Evolutionary conservation across 2,329 filamentous ascomycete genomes (phyloP).

Genomic region (Aspergillus japonicus): DNA sequence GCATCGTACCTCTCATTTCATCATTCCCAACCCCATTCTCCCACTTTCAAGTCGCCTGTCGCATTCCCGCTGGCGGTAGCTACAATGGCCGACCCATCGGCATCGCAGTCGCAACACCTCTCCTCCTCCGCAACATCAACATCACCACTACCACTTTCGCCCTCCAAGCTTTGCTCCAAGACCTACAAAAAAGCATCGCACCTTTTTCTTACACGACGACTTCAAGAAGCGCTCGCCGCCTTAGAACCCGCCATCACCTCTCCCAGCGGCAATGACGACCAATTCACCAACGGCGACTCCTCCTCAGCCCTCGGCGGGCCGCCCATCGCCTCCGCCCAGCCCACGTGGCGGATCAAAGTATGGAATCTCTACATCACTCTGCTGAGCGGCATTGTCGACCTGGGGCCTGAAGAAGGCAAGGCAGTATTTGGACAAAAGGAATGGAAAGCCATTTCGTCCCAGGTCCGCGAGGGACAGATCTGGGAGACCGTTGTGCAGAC

Average conservation of each 20-base stretch:
- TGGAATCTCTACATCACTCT: conserved; percentile 97
- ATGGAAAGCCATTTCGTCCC: conserved; percentile 78
- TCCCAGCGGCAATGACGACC: conserved; percentile 37
- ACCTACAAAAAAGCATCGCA: conserved; percentile 92
- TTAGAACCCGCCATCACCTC: conserved; percentile 78
- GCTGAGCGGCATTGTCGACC: conserved; percentile 83
- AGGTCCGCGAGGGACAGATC: conserved; percentile 84
- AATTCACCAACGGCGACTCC: conserved; percentile 47
- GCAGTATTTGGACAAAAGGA: conserved; percentile 78
- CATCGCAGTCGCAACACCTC: conserved; percentile 52
- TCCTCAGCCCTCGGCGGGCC: conserved; percentile 42
- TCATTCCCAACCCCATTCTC: neutral
- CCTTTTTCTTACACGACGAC: conserved; percentile 87
- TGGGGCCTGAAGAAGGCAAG: conserved; percentile 88
- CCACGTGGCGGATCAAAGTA: conserved; percentile 84
- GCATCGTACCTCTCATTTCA: neutral
- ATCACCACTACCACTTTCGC: conserved; percentile 61
- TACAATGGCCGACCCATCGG: conserved; percentile 38
- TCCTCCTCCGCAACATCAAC: conserved; percentile 53
- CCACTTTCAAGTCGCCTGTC: conserved; percentile 4
- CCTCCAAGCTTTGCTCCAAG: conserved; percentile 69
- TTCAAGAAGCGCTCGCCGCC: conserved; percentile 84
- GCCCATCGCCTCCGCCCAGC: conserved; percentile 75
- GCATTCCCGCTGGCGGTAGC: conserved; percentile 20
- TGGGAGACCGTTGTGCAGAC: conserved; percentile 90